phyloP scores from a whole-genome alignment of 2,329 filamentous ascomycete species.

The Sclerotiophoma versabilis region DNA sequence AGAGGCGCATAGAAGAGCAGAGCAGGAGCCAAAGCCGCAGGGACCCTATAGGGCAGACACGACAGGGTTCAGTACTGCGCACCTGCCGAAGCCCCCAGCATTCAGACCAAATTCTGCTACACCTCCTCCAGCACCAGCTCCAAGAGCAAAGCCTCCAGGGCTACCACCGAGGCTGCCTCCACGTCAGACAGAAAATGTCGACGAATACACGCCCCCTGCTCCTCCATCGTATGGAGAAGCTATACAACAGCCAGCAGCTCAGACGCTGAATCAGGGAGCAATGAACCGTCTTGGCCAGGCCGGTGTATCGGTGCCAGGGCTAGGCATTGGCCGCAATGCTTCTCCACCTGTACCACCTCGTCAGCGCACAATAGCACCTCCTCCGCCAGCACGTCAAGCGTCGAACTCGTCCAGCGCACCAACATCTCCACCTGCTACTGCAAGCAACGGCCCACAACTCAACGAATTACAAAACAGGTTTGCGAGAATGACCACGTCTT shows the following conservation, averaged over 20 bases:
- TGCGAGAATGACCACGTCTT: constrained; percentile 48
- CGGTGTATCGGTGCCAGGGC: constrained; percentile 78
- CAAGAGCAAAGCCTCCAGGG: constrained; percentile 57
- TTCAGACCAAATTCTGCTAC: constrained; percentile 52
- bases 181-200: constrained; percentile 63
- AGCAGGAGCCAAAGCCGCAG: constrained; percentile 56
- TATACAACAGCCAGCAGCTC: constrained; percentile 38
- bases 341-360: constrained; percentile 49
- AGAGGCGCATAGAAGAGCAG: constrained; percentile 45
- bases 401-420: constrained; percentile 31
- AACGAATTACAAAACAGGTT: constrained; percentile 75
- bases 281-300: constrained; percentile 72
- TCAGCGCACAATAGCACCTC: constrained; percentile 31
- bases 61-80: constrained; percentile 71
- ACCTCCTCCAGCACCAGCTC: constrained; percentile 33
- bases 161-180: constrained; percentile 76
- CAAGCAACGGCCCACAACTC: constrained; percentile 56
- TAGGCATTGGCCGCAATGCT: constrained; percentile 70
- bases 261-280: constrained; percentile 65
- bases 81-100: constrained; percentile 74
- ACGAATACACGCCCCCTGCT: constrained; percentile 54
- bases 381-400: constrained; percentile 37
- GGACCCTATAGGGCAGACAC: constrained; percentile 74
- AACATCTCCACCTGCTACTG: constrained; percentile 28
- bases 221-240: constrained; percentile 59